Evolutionary conservation across 257 asterid genomes (phyloP), one percentile per base, ranked within the genome.

Genomic region (Nicotiana knightiana): DNA sequence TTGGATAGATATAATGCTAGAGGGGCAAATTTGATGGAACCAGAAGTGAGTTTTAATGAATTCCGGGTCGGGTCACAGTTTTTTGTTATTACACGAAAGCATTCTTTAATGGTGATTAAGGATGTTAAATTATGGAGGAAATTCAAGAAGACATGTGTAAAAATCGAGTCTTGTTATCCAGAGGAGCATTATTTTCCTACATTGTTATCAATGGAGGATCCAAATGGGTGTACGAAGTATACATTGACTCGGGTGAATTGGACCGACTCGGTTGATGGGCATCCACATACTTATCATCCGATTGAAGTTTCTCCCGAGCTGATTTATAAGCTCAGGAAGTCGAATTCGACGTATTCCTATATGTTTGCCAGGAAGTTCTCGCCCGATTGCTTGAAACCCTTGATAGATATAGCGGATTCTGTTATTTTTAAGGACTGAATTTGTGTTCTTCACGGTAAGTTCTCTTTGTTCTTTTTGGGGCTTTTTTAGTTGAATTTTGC

Each of bases 121-220:
- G 98, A 95, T 84, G 87, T 93, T 88, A 88, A 87, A 83, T 83
- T 95, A 6, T 95, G 98, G 98, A 88, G 92, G 91, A 94, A 94
- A 61, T 94, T 94, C 58, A 93, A 89, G 89, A 43, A 91, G 59
- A 91, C 93, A 18, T 94, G 98, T 89, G 76, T 91, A 81, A 90
- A 93, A 78, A 92, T 93, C n/a, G 90, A 93, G 9, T 89, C 93
- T 30, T 94, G 98, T 84, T 93, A 93, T 67, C 97, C 98, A 0
- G 98, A 94, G 83, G 98, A 94, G 86, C 98, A 94, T 79, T 94
- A 94, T 89, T 93, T 94, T 78, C 98, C 98, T 15, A 95, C 98
- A 0, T 86, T 95, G 73, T 51, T 95, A 59, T 89, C 97, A 32
- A 95, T 92, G 98, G 87, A 79, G 88, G 97, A 95, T 90, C 90